These are phyloP conservation scores for Selenicereus undatus DNA, from an alignment of 148 eudicot species.

Conservation along the genomic window DNA sequence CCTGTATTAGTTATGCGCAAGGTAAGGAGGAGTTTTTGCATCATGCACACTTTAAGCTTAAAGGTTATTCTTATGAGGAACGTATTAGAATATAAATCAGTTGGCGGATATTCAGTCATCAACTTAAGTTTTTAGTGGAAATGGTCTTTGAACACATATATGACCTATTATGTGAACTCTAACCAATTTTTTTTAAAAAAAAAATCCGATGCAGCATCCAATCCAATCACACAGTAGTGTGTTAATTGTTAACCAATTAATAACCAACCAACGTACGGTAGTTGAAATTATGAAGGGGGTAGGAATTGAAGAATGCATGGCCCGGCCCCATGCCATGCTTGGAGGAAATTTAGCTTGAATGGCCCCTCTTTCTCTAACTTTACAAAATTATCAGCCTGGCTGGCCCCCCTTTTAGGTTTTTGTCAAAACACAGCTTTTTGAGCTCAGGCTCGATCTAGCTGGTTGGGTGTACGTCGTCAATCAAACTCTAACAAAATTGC, in stretches of 20 bases:
- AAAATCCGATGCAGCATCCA: no score
- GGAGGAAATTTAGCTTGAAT: not conserved
- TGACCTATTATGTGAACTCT: no score
- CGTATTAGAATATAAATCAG: no score
- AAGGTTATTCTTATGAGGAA: no score
- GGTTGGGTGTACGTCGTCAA: constrained; percentile 2
- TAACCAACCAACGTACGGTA: not conserved
- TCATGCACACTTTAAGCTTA: no score
- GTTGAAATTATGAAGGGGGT: not conserved
- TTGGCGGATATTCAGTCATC: no score
- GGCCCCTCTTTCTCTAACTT: not conserved
- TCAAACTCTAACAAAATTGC: not conserved
- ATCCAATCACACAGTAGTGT: no score
- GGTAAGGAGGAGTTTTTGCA: no score
- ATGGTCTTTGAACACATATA: no score
- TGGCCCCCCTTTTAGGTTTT: not conserved
- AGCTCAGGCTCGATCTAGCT: not conserved
- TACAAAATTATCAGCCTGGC: not conserved
- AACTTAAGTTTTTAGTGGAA: no score
- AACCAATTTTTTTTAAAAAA: no score
- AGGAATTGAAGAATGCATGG: not conserved
- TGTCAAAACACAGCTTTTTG: not conserved
- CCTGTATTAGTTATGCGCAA: no score
- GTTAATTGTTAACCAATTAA: not conserved
- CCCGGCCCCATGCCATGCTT: not conserved